Base-by-base conservation (phyloP, 192 early-diverging fungal genomes). In the Funneliformis geosporum region DNA sequence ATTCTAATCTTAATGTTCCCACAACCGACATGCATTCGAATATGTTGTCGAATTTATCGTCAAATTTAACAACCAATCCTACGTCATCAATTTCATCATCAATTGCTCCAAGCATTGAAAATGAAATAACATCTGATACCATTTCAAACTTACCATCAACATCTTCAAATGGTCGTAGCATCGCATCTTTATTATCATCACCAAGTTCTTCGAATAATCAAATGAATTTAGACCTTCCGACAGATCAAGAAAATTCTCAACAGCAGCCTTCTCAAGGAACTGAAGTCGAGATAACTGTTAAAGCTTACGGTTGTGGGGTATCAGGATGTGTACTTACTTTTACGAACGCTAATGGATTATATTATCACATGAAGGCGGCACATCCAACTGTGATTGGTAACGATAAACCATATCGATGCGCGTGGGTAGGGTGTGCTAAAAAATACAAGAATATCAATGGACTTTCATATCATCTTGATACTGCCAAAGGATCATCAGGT, bases 371-470 rank as follows among this genome's bases (percentile, higher is more conserved):
- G 82, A 85, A 85, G 27, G 79, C 61, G 0, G 59, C 46, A 6
- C 85, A 86, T 64, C 76, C 82, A 0, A 67, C 80, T 42, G 39
- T 83, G 6, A 43, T 67, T 9, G 78, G 28, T 46, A 0, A 18
- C 61, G 75, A 76, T 81, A 89, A 86, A 64, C 92, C 94, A 10
- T 95, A 90, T 79, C 85, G 88, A 47, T 95, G 94, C 55, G 90
- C 86, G 1, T 89, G 91, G 79, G 71, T 85, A 1, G 90, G 87
- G 8, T 95, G 94, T 60, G 83, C 86, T 39, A 92, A 92, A 73
- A 83, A 85, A 25, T 95, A 95, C 84, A 94, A 94, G 80, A 95
- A 95, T 79, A 90, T 94, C 80, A 94, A 93, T 68, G 94, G 94
- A n/a, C 84, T 95, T 5, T 89, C 92, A 80, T 95, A 95, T 78